Evolutionary conservation across 169 alveolate species (phyloP), one percentile per base, ranked within the genome.

Genomic region (Besnoitia besnoiti): DNA sequence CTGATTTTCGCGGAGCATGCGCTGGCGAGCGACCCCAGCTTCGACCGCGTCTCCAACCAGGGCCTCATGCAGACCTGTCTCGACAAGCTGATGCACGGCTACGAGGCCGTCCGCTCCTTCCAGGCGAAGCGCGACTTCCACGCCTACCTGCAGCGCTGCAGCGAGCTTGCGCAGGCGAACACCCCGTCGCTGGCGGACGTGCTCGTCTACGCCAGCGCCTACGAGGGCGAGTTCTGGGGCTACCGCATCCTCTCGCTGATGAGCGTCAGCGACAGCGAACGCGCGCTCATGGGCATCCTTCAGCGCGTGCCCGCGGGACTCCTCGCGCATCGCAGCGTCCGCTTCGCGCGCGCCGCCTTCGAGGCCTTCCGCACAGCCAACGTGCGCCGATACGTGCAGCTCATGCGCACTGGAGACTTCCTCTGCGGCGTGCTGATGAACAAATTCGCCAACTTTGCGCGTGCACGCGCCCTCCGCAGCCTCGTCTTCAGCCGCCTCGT

Each of bases 151-250:
- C 80, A 33, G 10, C 14, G 44, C 14, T 67, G 42, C 44, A 14
- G 39, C 80, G 46, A 33, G 44, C 39, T n/a, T 7, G 80, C 19
- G 19, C 47, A 0, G 42, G 44, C 30, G 2, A 7, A 30, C 47
- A 67, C 40, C 67, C 79, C 47, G 90, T 30, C 61, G 90, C 79
- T n/a, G 47, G 44, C 39, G 80, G 96, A 95, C 42, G 62, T 94
- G 27, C 91, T 97, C 42, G 97, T 94, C n/a, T 97, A 96, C 88
- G 50, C 73, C 39, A 95, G 97, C 35, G 97, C 97, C 47, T 95
- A 94, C 79, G 97, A 97, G 90, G 97, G 97, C n/a, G 98, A 97
- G 85, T 97, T 97, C 87, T 97, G 98, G 98, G 95, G 95, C 27
- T 97, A 96, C 85, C 93, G 98, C 19, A 87, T 97, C 27, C 91